Evolutionary conservation across 805 yeast species (phyloP).

Genomic region (Schizosaccharomyces osmophilus): DNA sequence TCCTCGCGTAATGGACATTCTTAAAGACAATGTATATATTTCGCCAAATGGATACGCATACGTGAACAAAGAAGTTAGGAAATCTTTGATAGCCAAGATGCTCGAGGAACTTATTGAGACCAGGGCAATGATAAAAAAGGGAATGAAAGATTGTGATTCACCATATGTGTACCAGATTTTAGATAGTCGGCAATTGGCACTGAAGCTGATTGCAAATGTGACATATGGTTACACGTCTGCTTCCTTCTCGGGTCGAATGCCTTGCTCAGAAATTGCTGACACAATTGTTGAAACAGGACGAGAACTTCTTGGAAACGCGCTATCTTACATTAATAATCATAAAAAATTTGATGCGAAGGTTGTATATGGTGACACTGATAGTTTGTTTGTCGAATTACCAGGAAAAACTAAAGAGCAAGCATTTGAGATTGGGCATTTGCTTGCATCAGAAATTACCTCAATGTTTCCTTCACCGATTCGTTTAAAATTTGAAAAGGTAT

Average conservation of each 20-base stretch:
- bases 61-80: constrained; percentile 38
- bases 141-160: constrained; percentile 26
- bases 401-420: constrained; percentile 61
- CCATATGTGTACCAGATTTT: constrained; percentile 23
- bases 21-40: constrained; percentile 11
- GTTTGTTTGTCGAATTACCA: constrained; percentile 72
- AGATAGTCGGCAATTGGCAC: constrained; percentile 59
- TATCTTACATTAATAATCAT: constrained; percentile 36
- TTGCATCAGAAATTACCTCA: constrained; percentile 39
- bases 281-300: constrained; percentile 79
- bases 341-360: constrained; percentile 65
- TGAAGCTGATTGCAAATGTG: constrained; percentile 79
- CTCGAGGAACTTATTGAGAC: constrained; percentile 59
- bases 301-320: constrained; percentile 49
- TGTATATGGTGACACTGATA: constrained; percentile 92
- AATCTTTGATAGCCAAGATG: constrained; percentile 62
- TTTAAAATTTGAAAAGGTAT: constrained; percentile 77
- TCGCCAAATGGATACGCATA: constrained; percentile 79
- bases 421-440: constrained; percentile 43
- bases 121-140: constrained; percentile 50
- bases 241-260: constrained; percentile 89
- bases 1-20: not conserved
- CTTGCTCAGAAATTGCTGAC: constrained; percentile 84
- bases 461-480: constrained; percentile 58
- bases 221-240: constrained; percentile 94